Conservation (phyloP, 192 early-diverging fungal species). For the Mortierella hygrophila region DNA sequence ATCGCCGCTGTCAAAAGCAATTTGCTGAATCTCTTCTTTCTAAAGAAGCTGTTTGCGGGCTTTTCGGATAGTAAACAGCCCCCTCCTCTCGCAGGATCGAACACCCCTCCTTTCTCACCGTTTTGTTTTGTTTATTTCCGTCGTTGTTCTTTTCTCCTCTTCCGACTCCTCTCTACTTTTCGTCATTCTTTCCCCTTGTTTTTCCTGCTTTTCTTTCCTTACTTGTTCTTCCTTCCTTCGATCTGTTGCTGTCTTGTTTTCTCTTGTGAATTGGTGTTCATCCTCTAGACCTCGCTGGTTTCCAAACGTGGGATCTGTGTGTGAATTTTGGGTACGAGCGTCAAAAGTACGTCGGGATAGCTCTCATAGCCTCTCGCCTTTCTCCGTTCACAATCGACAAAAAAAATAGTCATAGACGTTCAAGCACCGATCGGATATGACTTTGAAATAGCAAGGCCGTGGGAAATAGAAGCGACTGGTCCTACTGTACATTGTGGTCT, state of each 20-base stretch:
- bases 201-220: neutral
- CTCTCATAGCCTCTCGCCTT: neutral
- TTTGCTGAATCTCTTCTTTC: neutral
- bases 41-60: neutral
- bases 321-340: neutral
- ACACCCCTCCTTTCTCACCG: too few relatives aligned
- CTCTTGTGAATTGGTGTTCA: neutral
- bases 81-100: too few relatives aligned
- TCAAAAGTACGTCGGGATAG: neutral
- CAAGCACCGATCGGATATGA: constrained; percentile 1
- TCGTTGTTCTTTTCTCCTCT: too few relatives aligned
- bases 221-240: neutral
- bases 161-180: too few relatives aligned
- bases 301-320: neutral
- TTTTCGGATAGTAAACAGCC: neutral
- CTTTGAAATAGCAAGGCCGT: neutral
- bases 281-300: neutral
- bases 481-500: neutral
- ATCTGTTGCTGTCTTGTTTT: neutral
- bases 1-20: constrained; percentile 1
- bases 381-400: neutral
- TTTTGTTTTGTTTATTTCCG: too few relatives aligned
- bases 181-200: neutral
- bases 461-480: neutral
- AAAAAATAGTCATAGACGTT: neutral